A percentile compares a stretch with the other conserved stretches of the same genome.
These are phyloP conservation scores for Soucietia sequanensis DNA, from an alignment of 805 yeast genomes.

Conservation along the genomic window DNA sequence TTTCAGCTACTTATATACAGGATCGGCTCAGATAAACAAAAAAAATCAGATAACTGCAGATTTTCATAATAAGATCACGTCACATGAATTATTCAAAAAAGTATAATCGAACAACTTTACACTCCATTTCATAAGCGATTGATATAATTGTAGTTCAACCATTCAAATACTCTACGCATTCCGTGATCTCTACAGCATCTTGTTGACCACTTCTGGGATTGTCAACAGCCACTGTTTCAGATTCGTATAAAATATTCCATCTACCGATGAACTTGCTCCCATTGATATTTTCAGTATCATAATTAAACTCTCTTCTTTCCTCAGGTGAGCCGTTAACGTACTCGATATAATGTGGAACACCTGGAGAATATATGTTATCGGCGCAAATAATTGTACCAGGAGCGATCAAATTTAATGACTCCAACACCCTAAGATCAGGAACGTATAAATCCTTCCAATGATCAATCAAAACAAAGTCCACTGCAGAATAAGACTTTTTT, in stretches of 20 bases:
- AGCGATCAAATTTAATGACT: conserved; percentile 35
- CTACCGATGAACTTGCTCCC: conserved; percentile 31
- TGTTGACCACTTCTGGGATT: conserved; percentile 9
- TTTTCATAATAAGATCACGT: too few species aligned
- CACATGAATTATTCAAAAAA: too few species aligned
- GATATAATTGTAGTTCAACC: too few species aligned
- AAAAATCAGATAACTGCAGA: too few species aligned
- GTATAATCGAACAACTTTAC: too few species aligned
- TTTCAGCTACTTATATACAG: too few species aligned
- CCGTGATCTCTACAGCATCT: conserved; percentile 34
- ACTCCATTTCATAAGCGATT: too few species aligned
- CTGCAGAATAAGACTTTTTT: conserved; percentile 13
- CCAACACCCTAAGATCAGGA: conserved; percentile 43
- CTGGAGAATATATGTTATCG: conserved; percentile 35
- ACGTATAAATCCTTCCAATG: conserved; percentile 38
- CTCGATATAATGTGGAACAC: conserved; percentile 37
- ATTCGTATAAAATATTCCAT: conserved; percentile 42
- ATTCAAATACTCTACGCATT: conserved; percentile 26
- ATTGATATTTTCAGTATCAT: conserved; percentile 18
- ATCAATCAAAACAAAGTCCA: conserved; percentile 41
- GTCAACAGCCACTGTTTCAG: conserved; percentile 20
- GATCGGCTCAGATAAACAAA: too few species aligned
- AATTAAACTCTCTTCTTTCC: conserved; percentile 31
- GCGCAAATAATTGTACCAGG: conserved; percentile 41
- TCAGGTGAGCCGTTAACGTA: conserved; percentile 40